Evolutionary conservation across 1,139 yeast species (phyloP).

Genomic region (Candida frijolesensis): DNA sequence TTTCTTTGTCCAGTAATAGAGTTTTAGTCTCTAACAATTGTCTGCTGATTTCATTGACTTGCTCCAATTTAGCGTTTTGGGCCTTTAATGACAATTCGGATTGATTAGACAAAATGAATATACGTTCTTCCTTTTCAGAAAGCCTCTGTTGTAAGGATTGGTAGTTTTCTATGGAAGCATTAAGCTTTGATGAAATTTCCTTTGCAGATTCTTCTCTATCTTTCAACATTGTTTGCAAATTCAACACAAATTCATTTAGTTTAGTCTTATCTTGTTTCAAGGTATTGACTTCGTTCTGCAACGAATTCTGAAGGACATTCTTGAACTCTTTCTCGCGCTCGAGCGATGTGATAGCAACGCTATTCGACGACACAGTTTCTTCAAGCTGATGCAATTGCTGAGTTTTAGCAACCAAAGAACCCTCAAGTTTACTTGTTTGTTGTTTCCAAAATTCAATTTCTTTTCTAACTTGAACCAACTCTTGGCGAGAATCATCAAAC

Average conservation of each 20-base stretch:
- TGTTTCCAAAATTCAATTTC: constrained; percentile 49
- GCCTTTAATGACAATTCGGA: constrained; percentile 61
- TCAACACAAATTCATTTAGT: constrained; percentile 60
- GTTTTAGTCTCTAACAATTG: constrained; percentile 46
- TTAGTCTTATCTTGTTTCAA: constrained; percentile 62
- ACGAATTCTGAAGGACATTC: constrained; percentile 51
- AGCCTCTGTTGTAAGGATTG: constrained; percentile 56
- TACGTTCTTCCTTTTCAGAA: constrained; percentile 51
- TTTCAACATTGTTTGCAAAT: constrained; percentile 59
- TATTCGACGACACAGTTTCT: constrained; percentile 48
- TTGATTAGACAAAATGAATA: constrained; percentile 48
- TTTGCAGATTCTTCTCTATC: constrained; percentile 61
- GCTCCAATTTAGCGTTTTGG: constrained; percentile 68
- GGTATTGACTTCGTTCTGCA: constrained; percentile 55
- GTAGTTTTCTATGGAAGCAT: constrained; percentile 51
- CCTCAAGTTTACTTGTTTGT: constrained; percentile 59
- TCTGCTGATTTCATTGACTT: constrained; percentile 51
- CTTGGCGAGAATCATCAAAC: constrained; percentile 48
- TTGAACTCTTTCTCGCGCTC: constrained; percentile 58
- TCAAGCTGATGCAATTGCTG: constrained; percentile 61
- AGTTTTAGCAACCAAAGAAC: constrained; percentile 53
- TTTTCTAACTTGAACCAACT: constrained; percentile 51
- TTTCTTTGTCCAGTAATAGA: constrained; percentile 35
- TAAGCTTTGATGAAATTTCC: constrained; percentile 54
- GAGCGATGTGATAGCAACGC: constrained; percentile 50